Evolutionary conservation across 2,329 filamentous ascomycete species (phyloP).

Genomic region (Trichophyton schoenleinii): DNA sequence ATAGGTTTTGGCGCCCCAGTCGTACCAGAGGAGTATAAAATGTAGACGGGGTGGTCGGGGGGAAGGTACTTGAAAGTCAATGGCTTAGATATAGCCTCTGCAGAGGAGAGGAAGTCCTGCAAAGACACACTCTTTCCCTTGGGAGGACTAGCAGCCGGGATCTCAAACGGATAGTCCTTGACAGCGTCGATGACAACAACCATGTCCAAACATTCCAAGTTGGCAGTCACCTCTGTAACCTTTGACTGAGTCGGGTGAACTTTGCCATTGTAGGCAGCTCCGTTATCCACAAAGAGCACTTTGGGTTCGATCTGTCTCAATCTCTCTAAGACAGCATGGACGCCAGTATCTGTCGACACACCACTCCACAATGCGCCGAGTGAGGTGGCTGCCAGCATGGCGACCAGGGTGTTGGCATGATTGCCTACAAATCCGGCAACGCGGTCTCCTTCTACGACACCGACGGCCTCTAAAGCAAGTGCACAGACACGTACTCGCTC

Average conservation of each 20-base stretch:
- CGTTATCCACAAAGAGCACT: slow-evolving; percentile 77
- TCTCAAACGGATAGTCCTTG: slow-evolving; percentile 25
- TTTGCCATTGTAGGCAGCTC: slow-evolving; percentile 81
- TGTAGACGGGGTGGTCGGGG: slow-evolving; percentile 81
- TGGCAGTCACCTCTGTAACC: slow-evolving; percentile 59
- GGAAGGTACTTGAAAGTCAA: slow-evolving; percentile 63
- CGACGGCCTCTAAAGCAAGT: slow-evolving; percentile 53
- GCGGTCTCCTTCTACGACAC: slow-evolving; percentile 49
- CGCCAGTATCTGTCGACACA: slow-evolving; percentile 83
- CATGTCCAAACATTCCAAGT: slow-evolving; percentile 53
- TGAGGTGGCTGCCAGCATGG: slow-evolving; percentile 71
- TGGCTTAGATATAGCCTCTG: slow-evolving; percentile 22
- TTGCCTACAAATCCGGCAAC: slow-evolving; percentile 74
- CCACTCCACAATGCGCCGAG: slow-evolving; percentile 87
- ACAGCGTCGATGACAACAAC: slow-evolving; percentile 66
- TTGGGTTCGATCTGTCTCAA: slow-evolving; percentile 73
- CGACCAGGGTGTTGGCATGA: slow-evolving; percentile 72
- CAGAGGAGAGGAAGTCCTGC: slow-evolving; percentile 35
- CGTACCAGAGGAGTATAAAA: slow-evolving; percentile 86
- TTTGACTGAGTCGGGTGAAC: slow-evolving; percentile 70
- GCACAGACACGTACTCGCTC: slow-evolving; percentile 65
- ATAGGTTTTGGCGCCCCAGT: slow-evolving; percentile 85
- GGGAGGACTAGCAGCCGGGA: slow-evolving; percentile 23
- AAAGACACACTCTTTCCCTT: slow-evolving; percentile 33
- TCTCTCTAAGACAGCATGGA: slow-evolving; percentile 79